These are phyloP conservation scores for Aspergillus ruber DNA, from an alignment of 2,329 filamentous ascomycete genomes.

Conservation along the genomic window DNA sequence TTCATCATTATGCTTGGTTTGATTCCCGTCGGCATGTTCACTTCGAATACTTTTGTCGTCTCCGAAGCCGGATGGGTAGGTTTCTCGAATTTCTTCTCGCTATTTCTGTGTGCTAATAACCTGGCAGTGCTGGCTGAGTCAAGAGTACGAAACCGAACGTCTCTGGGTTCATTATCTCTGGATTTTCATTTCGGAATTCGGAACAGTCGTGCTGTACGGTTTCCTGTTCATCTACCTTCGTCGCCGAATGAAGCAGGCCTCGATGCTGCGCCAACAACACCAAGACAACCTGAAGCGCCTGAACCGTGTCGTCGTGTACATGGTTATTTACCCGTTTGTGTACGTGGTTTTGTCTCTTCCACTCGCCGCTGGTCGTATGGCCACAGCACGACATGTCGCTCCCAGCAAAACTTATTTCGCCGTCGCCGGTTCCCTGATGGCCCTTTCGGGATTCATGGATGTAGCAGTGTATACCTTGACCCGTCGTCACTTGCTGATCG, in stretches of 20 bases:
- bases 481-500: slow-evolving; percentile 48
- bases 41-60: slow-evolving; percentile 37
- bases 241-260: slow-evolving; percentile 34
- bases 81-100: slow-evolving; percentile 1
- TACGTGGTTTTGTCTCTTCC: slow-evolving; percentile 61
- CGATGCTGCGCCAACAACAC: slow-evolving; percentile 24
- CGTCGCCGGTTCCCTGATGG: slow-evolving; percentile 49
- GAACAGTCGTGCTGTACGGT: slow-evolving; percentile 44
- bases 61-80: slow-evolving; percentile 47
- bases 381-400: slow-evolving; percentile 24
- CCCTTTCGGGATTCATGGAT: slow-evolving; percentile 52
- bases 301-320: slow-evolving; percentile 38
- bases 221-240: slow-evolving; percentile 45
- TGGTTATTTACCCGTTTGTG: slow-evolving; percentile 41
- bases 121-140: slow-evolving; percentile 46
- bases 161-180: slow-evolving; percentile 50
- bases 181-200: slow-evolving; percentile 50
- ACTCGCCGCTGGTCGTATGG: slow-evolving; percentile 45
- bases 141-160: slow-evolving; percentile 38
- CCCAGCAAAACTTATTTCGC: slow-evolving; percentile 41
- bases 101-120: background rate
- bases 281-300: slow-evolving; percentile 29
- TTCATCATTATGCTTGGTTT: slow-evolving; percentile 43
- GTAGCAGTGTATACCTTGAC: slow-evolving; percentile 54
- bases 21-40: slow-evolving; percentile 40